Evolutionary conservation across 2,329 filamentous ascomycete species (phyloP), one percentile per base, ranked within the genome.

Genomic region (Alternaria panax): DNA sequence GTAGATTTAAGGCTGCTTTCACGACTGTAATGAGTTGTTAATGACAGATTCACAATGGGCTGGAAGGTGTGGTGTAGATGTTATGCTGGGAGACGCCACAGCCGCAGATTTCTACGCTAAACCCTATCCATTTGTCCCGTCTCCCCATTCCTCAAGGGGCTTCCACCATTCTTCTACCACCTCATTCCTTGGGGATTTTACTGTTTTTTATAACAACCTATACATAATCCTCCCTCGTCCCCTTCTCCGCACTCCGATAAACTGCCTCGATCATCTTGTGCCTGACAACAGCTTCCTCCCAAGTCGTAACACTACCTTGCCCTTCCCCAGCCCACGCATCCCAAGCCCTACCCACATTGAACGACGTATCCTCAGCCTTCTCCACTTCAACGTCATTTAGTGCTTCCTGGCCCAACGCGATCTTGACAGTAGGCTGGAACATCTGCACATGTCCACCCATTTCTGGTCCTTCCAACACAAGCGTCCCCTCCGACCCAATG

Each of bases 341-440:
- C 73, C 88, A 89, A 0, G 87, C 65, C 20, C 79, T 80, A 0
- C 81, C 87, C 27, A 89, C 82, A 63, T 82, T 84, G 52, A 81
- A 86, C 7, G 77, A 79, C 1, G 85, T 75, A 18, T 79, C 68
- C 12, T 81, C 80, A 0, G 76, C 82, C 25, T 76, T 80, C 42
- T 83, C 82, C 25, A 87, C 81, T 51, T 87, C 81, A 0, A 89
- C 68, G 0, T 60, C 60, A 20, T 73, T 68, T 18, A 79, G 64
- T 28, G 82, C 80, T 25, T 64, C 53, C 22, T 58, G 57, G 28
- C 81, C 81, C 1, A 34, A 34, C 5, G 67, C 60, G 4, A 75
- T 54, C 40, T 72, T 74, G 12, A 75, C 7, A 1, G 59, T 73
- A 2, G 72, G 72, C 32, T 85, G 80, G 7, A 85, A 77, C 32